Conservation (phyloP, 345 rosid genomes). For the Hibiscus trionum region DNA sequence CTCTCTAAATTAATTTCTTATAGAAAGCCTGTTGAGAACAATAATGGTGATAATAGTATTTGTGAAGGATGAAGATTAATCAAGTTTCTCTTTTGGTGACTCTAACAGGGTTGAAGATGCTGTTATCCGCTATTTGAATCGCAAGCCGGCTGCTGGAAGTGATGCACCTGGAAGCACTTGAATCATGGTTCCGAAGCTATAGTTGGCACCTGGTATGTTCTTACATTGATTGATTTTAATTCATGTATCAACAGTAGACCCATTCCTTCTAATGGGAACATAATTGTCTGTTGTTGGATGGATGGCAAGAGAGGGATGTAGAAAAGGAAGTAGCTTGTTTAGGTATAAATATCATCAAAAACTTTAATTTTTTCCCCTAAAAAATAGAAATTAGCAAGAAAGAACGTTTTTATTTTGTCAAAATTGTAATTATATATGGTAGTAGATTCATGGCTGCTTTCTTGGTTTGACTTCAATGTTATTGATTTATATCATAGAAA, state of each 20-base stretch:
- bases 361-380: too few relatives aligned
- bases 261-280: not conserved
- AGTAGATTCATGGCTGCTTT: not conserved
- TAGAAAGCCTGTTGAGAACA: too few relatives aligned
- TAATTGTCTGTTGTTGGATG: not conserved
- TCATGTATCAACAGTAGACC: not conserved
- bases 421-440: constrained; percentile 3
- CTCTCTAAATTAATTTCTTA: too few relatives aligned
- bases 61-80: not conserved
- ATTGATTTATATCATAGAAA: not conserved
- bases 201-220: not conserved
- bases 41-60: not conserved
- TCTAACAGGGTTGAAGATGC: not conserved
- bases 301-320: not conserved
- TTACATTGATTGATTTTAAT: not conserved
- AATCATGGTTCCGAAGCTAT: not conserved
- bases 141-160: not conserved
- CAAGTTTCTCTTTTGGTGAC: not conserved
- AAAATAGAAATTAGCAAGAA: too few relatives aligned
- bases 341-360: too few relatives aligned
- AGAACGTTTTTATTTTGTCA: not conserved
- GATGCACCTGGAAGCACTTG: not conserved
- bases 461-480: not conserved
- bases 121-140: not conserved
- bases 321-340: not conserved